Percentiles rank a stretch among this genome's conserved stretches.
phyloP scores from a whole-genome alignment of 495 filamentous ascomycete species.

The Penicillium nucicola region DNA sequence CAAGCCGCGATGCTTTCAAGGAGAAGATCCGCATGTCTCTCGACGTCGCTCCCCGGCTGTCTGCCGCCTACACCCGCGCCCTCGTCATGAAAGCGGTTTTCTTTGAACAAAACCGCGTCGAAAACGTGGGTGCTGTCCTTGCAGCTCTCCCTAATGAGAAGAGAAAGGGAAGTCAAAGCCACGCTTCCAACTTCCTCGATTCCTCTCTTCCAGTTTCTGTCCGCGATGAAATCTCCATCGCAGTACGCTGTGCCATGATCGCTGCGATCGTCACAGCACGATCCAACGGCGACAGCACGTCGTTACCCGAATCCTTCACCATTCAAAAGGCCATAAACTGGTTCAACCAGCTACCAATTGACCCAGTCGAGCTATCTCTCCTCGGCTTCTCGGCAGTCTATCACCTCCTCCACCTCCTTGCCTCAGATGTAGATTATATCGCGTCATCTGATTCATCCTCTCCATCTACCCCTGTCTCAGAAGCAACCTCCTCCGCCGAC shows the following conservation, averaged over 20 bases:
- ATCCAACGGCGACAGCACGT: slow-evolving; percentile 32
- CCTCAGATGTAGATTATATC: slow-evolving; percentile 51
- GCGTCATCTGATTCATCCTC: slow-evolving; percentile 36
- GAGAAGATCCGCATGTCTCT: slow-evolving; percentile 65
- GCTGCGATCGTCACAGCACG: slow-evolving; percentile 58
- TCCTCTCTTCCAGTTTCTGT: slow-evolving; percentile 48
- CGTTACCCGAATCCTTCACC: slow-evolving; percentile 32
- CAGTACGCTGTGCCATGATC: slow-evolving; percentile 79
- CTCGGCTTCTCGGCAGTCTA: slow-evolving; percentile 77
- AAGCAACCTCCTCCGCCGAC: slow-evolving; percentile 23
- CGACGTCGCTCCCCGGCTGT: slow-evolving; percentile 73
- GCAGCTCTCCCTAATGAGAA: slow-evolving; percentile 47
- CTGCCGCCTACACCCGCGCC: slow-evolving; percentile 71
- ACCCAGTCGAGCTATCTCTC: slow-evolving; percentile 56
- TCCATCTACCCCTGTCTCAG: slow-evolving; percentile 21
- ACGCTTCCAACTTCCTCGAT: slow-evolving; percentile 42
- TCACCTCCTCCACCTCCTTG: slow-evolving; percentile 59
- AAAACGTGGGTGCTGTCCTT: slow-evolving; percentile 48
- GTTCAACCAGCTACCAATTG: slow-evolving; percentile 45
- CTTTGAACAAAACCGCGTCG: slow-evolving; percentile 39
- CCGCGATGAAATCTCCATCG: slow-evolving; percentile 63
- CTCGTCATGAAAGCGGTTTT: slow-evolving; percentile 62
- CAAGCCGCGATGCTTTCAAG: slow-evolving; percentile 44
- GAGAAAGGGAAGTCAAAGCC: slow-evolving; percentile 23
- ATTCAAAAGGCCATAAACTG: slow-evolving; percentile 41